Percentiles rank a stretch among this genome's conserved stretches.
Evolutionary conservation across 257 asterid species (phyloP).

Genomic region (Rubia yunnanensis): DNA sequence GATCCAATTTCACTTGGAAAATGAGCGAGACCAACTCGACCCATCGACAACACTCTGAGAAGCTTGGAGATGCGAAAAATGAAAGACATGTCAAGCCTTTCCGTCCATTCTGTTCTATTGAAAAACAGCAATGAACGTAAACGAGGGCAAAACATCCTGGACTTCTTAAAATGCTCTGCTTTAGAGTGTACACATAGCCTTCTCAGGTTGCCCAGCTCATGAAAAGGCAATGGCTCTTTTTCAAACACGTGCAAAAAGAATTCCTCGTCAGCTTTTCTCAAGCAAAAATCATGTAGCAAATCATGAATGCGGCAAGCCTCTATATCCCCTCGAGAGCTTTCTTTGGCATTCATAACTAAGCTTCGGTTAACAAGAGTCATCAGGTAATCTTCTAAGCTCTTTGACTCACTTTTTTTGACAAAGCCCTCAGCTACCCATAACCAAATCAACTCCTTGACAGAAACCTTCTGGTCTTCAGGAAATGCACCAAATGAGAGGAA

Average conservation of each 20-base stretch:
- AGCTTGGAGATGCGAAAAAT: not conserved
- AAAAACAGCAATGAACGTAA: not conserved
- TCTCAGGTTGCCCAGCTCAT: not conserved
- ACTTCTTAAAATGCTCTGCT: not conserved
- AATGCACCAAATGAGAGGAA: not conserved
- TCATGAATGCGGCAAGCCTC: not conserved
- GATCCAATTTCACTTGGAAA: not conserved
- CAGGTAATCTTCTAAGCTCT: not conserved
- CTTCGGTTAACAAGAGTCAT: not conserved
- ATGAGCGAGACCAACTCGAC: not conserved
- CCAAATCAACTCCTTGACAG: not conserved
- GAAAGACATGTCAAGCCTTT: not conserved
- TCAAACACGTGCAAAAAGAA: not conserved
- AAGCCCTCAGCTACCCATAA: not conserved
- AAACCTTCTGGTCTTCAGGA: not conserved
- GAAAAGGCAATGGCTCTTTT: not conserved
- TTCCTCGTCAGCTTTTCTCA: not conserved
- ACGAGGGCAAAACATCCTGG: not conserved
- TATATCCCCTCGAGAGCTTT: not conserved
- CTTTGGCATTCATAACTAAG: not conserved
- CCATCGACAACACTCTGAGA: not conserved
- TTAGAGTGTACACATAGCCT: not conserved
- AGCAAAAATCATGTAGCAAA: not conserved
- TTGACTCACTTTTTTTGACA: not conserved
- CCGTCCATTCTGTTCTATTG: not conserved